These are phyloP conservation scores for Pichia sp. DNA, from an alignment of 1,139 yeast species.

Conservation along the genomic window DNA sequence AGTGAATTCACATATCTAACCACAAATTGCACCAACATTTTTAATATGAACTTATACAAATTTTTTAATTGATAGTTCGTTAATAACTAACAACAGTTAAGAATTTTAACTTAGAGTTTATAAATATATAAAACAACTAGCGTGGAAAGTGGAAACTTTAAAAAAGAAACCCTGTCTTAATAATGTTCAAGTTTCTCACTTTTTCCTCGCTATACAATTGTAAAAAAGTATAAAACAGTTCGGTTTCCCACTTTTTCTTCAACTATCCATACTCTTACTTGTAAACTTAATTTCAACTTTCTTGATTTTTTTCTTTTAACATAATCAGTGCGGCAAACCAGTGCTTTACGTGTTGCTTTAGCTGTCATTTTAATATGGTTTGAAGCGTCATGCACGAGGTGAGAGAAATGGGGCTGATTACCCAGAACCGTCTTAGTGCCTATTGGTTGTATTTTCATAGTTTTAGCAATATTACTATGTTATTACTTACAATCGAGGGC, in stretches of 20 bases:
- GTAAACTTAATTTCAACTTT: background rate
- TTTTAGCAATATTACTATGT: slow-evolving; percentile 29
- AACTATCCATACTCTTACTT: too few relatives aligned
- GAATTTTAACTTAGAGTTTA: too few relatives aligned
- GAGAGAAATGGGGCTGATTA: slow-evolving; percentile 39
- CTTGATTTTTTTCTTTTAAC: background rate
- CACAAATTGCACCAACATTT: slow-evolving; percentile 31
- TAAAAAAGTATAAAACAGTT: background rate
- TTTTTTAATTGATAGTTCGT: too few relatives aligned
- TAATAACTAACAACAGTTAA: too few relatives aligned
- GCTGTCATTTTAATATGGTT: slow-evolving; percentile 24
- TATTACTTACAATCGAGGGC: slow-evolving; percentile 37
- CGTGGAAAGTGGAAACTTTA: too few relatives aligned
- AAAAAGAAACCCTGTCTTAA: too few relatives aligned
- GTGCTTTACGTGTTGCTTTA: slow-evolving; percentile 61
- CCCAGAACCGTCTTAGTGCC: slow-evolving; percentile 56
- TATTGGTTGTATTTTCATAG: slow-evolving; percentile 22
- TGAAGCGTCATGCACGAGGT: slow-evolving; percentile 63
- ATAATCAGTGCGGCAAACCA: slow-evolving; percentile 57
- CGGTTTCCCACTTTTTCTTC: background rate
- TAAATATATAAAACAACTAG: too few relatives aligned
- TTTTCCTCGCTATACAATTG: too few relatives aligned
- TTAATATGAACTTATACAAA: too few relatives aligned
- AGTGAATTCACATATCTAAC: slow-evolving; percentile 47
- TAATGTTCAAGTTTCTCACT: too few relatives aligned